Percentiles rank a stretch among this genome's conserved stretches.
Conservation (phyloP, 2,329 filamentous ascomycete genomes). For the Ascochyta koolunga region DNA sequence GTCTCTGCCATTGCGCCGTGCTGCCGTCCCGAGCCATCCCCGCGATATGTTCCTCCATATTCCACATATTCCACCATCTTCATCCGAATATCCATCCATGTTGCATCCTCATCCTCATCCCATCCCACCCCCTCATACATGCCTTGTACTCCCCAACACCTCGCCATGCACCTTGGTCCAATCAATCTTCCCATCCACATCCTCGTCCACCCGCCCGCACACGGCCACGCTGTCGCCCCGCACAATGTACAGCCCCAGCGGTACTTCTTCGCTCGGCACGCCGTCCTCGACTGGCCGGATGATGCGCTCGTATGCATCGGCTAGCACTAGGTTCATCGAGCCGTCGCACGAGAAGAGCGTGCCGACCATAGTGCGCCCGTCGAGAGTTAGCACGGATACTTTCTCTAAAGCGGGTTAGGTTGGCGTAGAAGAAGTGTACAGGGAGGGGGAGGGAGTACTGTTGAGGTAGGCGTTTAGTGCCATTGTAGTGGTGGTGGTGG, state of each 20-base stretch:
- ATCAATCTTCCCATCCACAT: slow-evolving; percentile 86
- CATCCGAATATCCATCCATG: not conserved
- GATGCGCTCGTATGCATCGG: slow-evolving; percentile 83
- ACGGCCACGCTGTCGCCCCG: slow-evolving; percentile 93
- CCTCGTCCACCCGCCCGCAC: slow-evolving; percentile 87
- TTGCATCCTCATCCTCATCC: not conserved
- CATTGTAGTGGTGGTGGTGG: slow-evolving; percentile 33
- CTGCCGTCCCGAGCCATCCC: not conserved
- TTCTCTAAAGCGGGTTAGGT: slow-evolving; percentile 67
- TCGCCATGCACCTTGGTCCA: slow-evolving; percentile 89
- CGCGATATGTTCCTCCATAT: no score
- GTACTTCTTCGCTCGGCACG: slow-evolving; percentile 79
- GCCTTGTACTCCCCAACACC: slow-evolving; percentile 84
- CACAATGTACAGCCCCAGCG: slow-evolving; percentile 88
- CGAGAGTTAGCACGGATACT: slow-evolving; percentile 88
- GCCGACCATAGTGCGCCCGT: slow-evolving; percentile 79
- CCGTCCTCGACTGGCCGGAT: slow-evolving; percentile 85
- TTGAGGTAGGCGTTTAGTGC: slow-evolving; percentile 53
- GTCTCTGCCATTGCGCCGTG: no score
- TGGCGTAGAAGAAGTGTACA: not conserved
- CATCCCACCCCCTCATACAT: slow-evolving; percentile 49
- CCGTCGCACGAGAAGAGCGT: slow-evolving; percentile 86
- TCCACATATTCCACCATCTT: not conserved
- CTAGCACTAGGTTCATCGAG: slow-evolving; percentile 88
- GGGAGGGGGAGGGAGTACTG: slow-evolving; percentile 35